Conservation (phyloP, 345 rosid species). For the Citrus maxima region DNA sequence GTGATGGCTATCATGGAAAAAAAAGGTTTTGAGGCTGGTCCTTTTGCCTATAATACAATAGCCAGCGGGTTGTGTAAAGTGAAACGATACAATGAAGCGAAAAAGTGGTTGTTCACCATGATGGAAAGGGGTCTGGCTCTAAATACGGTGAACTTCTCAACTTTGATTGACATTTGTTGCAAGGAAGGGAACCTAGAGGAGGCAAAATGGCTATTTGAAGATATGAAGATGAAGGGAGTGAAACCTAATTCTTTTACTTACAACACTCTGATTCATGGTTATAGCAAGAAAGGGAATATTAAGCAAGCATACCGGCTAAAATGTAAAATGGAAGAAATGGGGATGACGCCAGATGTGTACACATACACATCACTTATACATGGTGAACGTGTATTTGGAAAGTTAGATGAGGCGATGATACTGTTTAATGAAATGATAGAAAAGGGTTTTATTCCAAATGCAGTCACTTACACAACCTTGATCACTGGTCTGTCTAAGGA, state of each 20-base stretch:
- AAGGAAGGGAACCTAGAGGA: constrained; percentile 80
- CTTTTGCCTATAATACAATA: constrained; percentile 50
- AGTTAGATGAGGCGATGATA: constrained; percentile 59
- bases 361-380: constrained; percentile 78
- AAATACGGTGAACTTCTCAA: constrained; percentile 60
- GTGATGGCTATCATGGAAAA: constrained; percentile 56
- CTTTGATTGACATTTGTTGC: constrained; percentile 67
- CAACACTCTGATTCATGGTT: constrained; percentile 68
- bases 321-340: constrained; percentile 51
- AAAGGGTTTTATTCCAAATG: constrained; percentile 45
- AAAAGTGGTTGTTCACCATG: constrained; percentile 56
- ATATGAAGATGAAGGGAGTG: constrained; percentile 54
- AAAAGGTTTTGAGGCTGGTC: constrained; percentile 69
- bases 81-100: constrained; percentile 65
- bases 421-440: constrained; percentile 52
- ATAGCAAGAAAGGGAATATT: constrained; percentile 59
- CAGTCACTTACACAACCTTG: constrained; percentile 57
- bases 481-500: constrained; percentile 68
- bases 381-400: constrained; percentile 66
- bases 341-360: constrained; percentile 50
- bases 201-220: constrained; percentile 60
- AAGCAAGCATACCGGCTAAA: constrained; percentile 60
- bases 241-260: constrained; percentile 54
- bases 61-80: constrained; percentile 59
- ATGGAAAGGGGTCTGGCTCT: constrained; percentile 43